Evolutionary conservation across 202 grass and related monocot species (phyloP).

Genomic region (Hordeum pubiflorum): DNA sequence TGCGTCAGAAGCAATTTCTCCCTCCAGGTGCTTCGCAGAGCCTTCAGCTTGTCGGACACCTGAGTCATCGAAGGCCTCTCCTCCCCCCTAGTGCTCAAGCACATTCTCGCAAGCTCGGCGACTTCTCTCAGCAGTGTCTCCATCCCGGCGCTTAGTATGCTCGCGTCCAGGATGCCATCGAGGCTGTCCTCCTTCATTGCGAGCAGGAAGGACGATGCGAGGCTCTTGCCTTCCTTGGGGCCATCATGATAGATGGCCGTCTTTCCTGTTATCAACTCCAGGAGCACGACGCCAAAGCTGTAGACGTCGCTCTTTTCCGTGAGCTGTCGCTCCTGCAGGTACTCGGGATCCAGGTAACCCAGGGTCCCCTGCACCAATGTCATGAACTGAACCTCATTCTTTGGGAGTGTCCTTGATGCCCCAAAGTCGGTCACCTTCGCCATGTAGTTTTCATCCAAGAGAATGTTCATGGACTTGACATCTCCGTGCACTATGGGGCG

Average conservation of each 20-base stretch:
- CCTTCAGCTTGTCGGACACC: not conserved
- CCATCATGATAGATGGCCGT: not conserved
- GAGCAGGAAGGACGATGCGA: not conserved
- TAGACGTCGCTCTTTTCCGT: not conserved
- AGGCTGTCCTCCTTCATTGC: not conserved
- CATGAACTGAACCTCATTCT: not conserved
- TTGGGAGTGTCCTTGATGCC: not conserved
- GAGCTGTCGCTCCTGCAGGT: not conserved
- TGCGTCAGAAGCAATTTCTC: not conserved
- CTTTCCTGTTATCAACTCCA: not conserved
- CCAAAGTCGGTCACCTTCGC: not conserved
- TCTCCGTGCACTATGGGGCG: not conserved
- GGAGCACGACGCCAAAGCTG: not conserved
- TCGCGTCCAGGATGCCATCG: not conserved
- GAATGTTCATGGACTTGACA: not conserved
- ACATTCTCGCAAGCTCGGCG: not conserved
- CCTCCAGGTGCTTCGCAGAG: not conserved
- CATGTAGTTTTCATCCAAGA: not conserved
- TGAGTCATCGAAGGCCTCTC: not conserved
- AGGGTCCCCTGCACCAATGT: not conserved
- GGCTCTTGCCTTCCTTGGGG: not conserved
- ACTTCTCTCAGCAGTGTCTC: not conserved
- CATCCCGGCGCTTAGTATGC: not conserved
- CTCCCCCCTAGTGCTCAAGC: not conserved
- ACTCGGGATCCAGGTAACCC: not conserved